These are phyloP conservation scores for Crepidotus variabilis DNA, from an alignment of 768 basidiomycete genomes.

Conservation along the genomic window DNA sequence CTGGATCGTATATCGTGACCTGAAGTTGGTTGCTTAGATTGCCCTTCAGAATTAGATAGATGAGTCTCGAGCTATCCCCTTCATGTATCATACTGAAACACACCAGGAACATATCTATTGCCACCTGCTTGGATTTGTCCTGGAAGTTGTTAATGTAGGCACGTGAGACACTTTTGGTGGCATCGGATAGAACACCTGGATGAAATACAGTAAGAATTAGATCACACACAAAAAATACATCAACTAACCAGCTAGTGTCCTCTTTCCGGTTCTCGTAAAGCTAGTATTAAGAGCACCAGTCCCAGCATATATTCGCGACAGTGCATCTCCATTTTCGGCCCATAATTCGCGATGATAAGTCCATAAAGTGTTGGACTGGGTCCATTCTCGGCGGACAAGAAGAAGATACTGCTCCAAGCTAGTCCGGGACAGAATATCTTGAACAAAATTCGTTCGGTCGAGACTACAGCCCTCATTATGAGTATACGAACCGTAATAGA, in stretches of 20 bases:
- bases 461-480: slow-evolving; percentile 46
- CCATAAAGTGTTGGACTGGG: slow-evolving; percentile 70
- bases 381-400: slow-evolving; percentile 77
- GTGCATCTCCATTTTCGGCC: slow-evolving; percentile 94
- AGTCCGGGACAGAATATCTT: slow-evolving; percentile 87
- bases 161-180: slow-evolving; percentile 92
- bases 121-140: slow-evolving; percentile 89
- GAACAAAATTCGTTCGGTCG: slow-evolving; percentile 96
- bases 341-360: slow-evolving; percentile 87
- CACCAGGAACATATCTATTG: slow-evolving; percentile 95
- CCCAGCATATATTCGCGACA: slow-evolving; percentile 93
- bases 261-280: slow-evolving; percentile 92
- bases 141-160: slow-evolving; percentile 99
- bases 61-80: background rate
- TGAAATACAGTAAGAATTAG: slow-evolving; percentile 5
- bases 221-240: slow-evolving; percentile 3
- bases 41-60: slow-evolving; percentile 54
- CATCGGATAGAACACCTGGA: slow-evolving; percentile 86
- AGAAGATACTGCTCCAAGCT: slow-evolving; percentile 80
- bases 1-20: slow-evolving; percentile 90
- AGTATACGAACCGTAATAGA: background rate
- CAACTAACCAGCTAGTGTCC: slow-evolving; percentile 75
- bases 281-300: slow-evolving; percentile 93
- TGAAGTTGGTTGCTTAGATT: slow-evolving; percentile 85
- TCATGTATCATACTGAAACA: slow-evolving; percentile 17